Evolutionary conservation across 225 moss, liverwort and hornwort species (phyloP), one percentile per base, ranked within the genome.

Genomic region (Ulota crispa): DNA sequence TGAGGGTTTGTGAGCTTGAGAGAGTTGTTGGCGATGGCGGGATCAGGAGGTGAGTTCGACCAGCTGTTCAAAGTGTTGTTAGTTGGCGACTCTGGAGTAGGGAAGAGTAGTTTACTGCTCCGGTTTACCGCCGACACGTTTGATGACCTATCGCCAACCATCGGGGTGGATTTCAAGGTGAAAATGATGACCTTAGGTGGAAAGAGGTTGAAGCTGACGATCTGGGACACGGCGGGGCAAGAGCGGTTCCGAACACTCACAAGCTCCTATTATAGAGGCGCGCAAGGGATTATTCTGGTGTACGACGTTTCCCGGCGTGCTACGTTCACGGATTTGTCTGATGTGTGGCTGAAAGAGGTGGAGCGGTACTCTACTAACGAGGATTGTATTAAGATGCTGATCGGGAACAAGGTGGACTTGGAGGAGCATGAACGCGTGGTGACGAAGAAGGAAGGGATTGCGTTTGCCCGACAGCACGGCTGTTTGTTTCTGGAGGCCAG

Each of bases 161-260:
- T 98, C 59, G 98, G 98, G 8, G 98, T 98, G 63, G 98, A 98
- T 64, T 98, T 98, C 87, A 98, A 98, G 89, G 89, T 98, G 72
- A 95, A 98, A 90, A 86, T 95, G 93, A 83, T 98, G 90, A 93
- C 90, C 4, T 71, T 98, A 20, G 87, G 90, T 21, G 98, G 98
- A 27, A 95, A 94, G 52, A 87, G 89, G 78, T 78, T 98, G 89
- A 98, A 98, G 84, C 81, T 98, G 50, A 98, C 98, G 27, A 98
- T 98, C 83, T 98, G 98, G 98, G 98, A 98, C 67, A 98, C 98
- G 18, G 98, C 98, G 16, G 98, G 98, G 80, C 98, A 98, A 82
- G 98, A 98, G 88, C 89, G 98, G 59, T 98, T 98, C 78, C 88
- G 98, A 54, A 98, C 98, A 0, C 81, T 98, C 13, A 98, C 98